Conservation (phyloP, 139 green algal species). For the Axilococcus clingmanii region DNA sequence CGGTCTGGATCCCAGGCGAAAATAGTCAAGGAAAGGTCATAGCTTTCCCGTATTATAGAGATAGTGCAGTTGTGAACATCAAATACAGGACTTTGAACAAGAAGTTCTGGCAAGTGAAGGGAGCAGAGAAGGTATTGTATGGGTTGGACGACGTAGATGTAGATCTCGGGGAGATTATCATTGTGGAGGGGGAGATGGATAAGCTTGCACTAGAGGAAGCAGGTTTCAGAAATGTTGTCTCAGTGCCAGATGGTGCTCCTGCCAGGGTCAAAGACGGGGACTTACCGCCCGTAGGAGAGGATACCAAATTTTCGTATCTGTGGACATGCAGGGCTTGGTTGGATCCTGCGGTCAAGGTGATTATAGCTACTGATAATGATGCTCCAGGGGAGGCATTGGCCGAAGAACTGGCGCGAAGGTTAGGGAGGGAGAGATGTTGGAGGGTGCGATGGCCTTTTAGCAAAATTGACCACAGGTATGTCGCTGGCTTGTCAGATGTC, state of each 20-base stretch:
- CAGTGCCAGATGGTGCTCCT: slow-evolving; percentile 62
- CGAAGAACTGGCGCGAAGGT: slow-evolving; percentile 73
- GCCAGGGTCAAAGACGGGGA: slow-evolving; percentile 40
- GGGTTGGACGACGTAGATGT: slow-evolving; percentile 65
- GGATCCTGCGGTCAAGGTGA: slow-evolving; percentile 36
- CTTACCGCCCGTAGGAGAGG: slow-evolving; percentile 34
- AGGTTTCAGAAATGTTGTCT: slow-evolving; percentile 66
- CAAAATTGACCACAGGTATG: slow-evolving; percentile 18
- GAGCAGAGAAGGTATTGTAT: slow-evolving; percentile 75
- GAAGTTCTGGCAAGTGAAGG: slow-evolving; percentile 65
- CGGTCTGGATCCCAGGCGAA: not conserved
- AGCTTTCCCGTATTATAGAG: slow-evolving; percentile 72
- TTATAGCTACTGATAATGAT: slow-evolving; percentile 78
- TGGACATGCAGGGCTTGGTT: slow-evolving; percentile 51
- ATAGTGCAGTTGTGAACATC: slow-evolving; percentile 69
- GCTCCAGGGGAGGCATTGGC: slow-evolving; percentile 64
- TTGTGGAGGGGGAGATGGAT: slow-evolving; percentile 92
- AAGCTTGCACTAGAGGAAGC: slow-evolving; percentile 73
- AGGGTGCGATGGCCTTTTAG: slow-evolving; percentile 45
- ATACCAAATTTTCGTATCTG: slow-evolving; percentile 73
- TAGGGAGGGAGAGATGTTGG: slow-evolving; percentile 72
- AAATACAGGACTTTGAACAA: slow-evolving; percentile 79
- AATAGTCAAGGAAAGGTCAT: slow-evolving; percentile 16
- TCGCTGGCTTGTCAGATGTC: not conserved
- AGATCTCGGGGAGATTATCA: slow-evolving; percentile 36